Evolutionary conservation across 1,284 basidiomycete species (phyloP), one percentile per base, ranked within the genome.

Genomic region (Agroathelia rolfsii): DNA sequence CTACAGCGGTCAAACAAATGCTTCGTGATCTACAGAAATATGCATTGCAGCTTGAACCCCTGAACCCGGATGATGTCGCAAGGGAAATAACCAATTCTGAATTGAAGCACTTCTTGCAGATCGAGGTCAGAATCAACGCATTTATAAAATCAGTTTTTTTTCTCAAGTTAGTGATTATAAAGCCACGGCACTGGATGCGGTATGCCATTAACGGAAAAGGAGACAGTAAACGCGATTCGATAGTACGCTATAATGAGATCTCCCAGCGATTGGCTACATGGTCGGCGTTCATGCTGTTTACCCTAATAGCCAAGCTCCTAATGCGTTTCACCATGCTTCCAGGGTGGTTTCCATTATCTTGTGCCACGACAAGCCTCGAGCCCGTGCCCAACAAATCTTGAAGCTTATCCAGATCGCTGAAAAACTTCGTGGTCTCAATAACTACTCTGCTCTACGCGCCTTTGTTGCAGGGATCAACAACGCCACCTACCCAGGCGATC

Each of bases 401-500:
- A 80, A 80, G 49, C 73, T 87, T 30, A 73, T 81, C 14, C 77
- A 83, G 33, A 70, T 87, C 40, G 83, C 81, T 1, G 66, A 72
- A 38, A 69, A 67, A 38, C 58, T 87, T 27, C 71, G 83, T 24
- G 61, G 62, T 6, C 49, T 79, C 25, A 82, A 85, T 50, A 87
- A 87, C 45, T 87, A 87, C 50, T 84, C 82, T 6, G 83, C 76
- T 2, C 52, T 86, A 37, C 79, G 83, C 13, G 81, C 83, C 4
- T 74, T 87, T 44, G 74, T 87, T 12, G 82, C 82, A 20, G 83
- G 83, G n/a, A 84, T 87, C 52, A 82, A 84, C 45, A 73, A 68
- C 41, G 70, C 80, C 1, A 76, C 74, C 2, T 80, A 71, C 43
- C 60, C 71, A 23, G 79, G 76, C 11, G 82, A 85, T 47, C 69